Evolutionary conservation across 805 yeast species (phyloP), one percentile per base, ranked within the genome.

Genomic region (Blastobotrys chiropterorum): DNA sequence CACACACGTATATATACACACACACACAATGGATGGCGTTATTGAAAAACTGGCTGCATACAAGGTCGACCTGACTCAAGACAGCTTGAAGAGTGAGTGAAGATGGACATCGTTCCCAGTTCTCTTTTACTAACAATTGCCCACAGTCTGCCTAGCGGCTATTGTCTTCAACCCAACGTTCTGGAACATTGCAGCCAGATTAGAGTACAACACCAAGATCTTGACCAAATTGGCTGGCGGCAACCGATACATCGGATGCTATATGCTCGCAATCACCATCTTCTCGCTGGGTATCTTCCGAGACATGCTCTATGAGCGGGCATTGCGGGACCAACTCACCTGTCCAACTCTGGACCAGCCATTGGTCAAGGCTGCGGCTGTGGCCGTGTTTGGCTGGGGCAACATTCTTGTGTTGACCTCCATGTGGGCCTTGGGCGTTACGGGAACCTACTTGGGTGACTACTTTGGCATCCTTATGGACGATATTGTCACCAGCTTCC

Each of bases 401-500:
- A 90, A 90, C 59, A 69, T 87, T 7, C 78, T 94, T 49, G 98
- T 90, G 1, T 57, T 86, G 31, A 71, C 83, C 30, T 88, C 97
- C 19, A 92, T 94, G 98, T 92, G 81, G 72, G 85, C 85, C 13
- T 76, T 94, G 58, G 99, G 99, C 20, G 81, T 94, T 55, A 92
- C 97, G 13, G 99, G 99, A 20, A 94, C 99, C 8, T 94, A 94
- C 64, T 72, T 94, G 55, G 99, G 99, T 43, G 99, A 94, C 69
- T 95, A 94, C 72, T 94, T 94, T 70, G 98, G 98, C 1, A 90
- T 94, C 62, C 77, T 94, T 61, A 94, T 92, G 94, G 82, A 83
- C 56, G 80, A 86, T 57, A 79, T 96, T 64, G 96, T 94, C 54
- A 85, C 92, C 15, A 82, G 86, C 0, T 94, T 94, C 78, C 99